These are phyloP conservation scores for Aspergillus hancockii DNA, from an alignment of 495 filamentous ascomycete genomes.

Conservation along the genomic window DNA sequence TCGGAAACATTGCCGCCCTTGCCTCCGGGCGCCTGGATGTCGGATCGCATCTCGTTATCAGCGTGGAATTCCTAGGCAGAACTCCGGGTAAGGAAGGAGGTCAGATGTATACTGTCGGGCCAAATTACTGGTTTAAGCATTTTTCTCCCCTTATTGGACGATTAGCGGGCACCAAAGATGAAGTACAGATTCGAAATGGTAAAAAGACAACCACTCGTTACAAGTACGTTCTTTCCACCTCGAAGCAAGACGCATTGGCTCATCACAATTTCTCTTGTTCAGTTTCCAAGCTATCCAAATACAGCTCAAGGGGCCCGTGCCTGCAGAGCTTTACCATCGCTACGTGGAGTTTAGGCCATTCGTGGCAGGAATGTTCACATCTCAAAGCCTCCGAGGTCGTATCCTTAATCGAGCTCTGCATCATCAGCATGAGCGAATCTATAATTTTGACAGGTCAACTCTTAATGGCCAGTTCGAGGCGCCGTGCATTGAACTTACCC, in stretches of 20 bases:
- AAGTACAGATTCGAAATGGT: constrained; percentile 43
- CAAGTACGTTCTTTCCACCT: constrained; percentile 54
- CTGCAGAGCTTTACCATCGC: constrained; percentile 76
- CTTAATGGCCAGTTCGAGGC: constrained; percentile 62
- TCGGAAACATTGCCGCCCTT: constrained; percentile 63
- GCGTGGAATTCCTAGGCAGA: constrained; percentile 71
- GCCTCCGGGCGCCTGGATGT: constrained; percentile 55
- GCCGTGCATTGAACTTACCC: constrained; percentile 62
- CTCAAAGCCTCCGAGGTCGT: constrained; percentile 70
- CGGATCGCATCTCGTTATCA: constrained; percentile 64
- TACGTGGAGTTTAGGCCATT: constrained; percentile 93
- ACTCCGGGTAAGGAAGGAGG: constrained; percentile 71
- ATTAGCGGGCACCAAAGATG: constrained; percentile 73
- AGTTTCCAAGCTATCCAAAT: constrained; percentile 95
- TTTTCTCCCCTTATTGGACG: constrained; percentile 87
- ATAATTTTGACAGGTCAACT: constrained; percentile 79
- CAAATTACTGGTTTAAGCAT: constrained; percentile 78
- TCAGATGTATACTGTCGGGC: constrained; percentile 75
- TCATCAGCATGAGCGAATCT: constrained; percentile 84
- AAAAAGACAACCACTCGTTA: constrained; percentile 62
- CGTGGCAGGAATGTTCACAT: constrained; percentile 84
- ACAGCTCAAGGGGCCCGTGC: constrained; percentile 82
- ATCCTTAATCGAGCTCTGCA: constrained; percentile 83
- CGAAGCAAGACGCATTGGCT: not conserved
- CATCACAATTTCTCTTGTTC: not conserved